A percentile compares a stretch with the other conserved stretches of the same genome.
Evolutionary conservation across 2,329 filamentous ascomycete genomes (phyloP).

Genomic region (Aspergillus sp.): DNA sequence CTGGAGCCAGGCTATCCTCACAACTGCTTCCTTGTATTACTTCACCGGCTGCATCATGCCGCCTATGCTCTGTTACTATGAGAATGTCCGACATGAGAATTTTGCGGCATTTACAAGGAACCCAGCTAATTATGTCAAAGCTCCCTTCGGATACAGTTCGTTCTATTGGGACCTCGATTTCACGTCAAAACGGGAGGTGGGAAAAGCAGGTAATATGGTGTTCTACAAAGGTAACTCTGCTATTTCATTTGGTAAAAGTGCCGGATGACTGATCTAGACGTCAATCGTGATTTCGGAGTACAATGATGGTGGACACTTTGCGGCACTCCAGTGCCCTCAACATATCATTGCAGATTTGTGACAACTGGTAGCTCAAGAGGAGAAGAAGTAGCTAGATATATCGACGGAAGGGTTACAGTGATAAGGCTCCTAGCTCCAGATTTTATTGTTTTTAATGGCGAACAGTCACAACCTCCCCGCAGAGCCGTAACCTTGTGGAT

Average conservation of each 20-base stretch:
- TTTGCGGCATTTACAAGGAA: slow-evolving; percentile 1
- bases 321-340: slow-evolving; percentile 6
- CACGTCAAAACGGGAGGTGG: neutral
- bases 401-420: neutral
- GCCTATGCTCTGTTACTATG: slow-evolving; percentile 9
- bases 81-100: slow-evolving; percentile 3
- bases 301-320: slow-evolving; percentile 10
- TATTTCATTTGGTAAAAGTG: neutral
- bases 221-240: slow-evolving; percentile 9
- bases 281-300: slow-evolving; percentile 3
- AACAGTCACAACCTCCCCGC: too few species aligned
- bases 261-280: too few species aligned
- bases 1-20: slow-evolving; percentile 12
- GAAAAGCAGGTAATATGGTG: slow-evolving; percentile 5
- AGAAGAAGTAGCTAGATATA: neutral
- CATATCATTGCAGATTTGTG: neutral
- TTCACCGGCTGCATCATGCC: slow-evolving; percentile 13
- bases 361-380: slow-evolving; percentile 2
- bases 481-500: too few species aligned
- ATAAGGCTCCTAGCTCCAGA: too few species aligned
- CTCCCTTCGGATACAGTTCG: slow-evolving; percentile 11
- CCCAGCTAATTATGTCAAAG: slow-evolving; percentile 4
- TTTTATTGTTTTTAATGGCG: too few species aligned
- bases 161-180: slow-evolving; percentile 5
- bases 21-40: slow-evolving; percentile 8